A percentile compares a stretch with the other conserved stretches of the same genome.
phyloP scores from a whole-genome alignment of 1,284 basidiomycete genomes.

The Cryptococcus sp. region DNA sequence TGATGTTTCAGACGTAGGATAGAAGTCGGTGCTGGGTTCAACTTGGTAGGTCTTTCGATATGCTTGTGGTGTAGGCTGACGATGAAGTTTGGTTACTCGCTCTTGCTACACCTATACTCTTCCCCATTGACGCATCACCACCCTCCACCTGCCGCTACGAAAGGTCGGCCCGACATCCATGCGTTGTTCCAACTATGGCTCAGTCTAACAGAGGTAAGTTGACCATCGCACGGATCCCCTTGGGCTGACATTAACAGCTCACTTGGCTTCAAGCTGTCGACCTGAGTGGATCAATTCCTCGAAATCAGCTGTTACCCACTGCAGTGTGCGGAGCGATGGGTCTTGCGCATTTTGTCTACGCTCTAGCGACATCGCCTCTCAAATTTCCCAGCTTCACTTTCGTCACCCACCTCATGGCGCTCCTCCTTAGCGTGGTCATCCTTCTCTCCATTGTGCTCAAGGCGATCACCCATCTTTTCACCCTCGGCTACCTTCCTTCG shows the following conservation, averaged over 20 bases:
- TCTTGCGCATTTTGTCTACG: slow-evolving; percentile 39
- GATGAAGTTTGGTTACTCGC: slow-evolving; percentile 36
- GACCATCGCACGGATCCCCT: not conserved
- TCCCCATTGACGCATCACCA: slow-evolving; percentile 43
- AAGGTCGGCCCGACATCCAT: slow-evolving; percentile 40
- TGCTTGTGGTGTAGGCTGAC: too few species aligned
- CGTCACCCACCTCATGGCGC: slow-evolving; percentile 41
- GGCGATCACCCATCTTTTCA: slow-evolving; percentile 40
- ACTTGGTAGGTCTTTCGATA: slow-evolving; percentile 40
- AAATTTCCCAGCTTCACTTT: slow-evolving; percentile 45
- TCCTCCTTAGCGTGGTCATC: slow-evolving; percentile 39
- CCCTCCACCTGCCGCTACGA: slow-evolving; percentile 17
- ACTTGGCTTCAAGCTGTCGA: slow-evolving; percentile 43
- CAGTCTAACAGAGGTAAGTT: slow-evolving; percentile 37
- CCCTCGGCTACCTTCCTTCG: slow-evolving; percentile 42
- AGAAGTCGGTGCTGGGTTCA: slow-evolving; percentile 40
- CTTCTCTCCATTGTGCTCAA: slow-evolving; percentile 36
- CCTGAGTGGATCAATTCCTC: slow-evolving; percentile 22
- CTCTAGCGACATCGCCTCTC: slow-evolving; percentile 30
- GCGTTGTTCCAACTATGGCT: slow-evolving; percentile 44
- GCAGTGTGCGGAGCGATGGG: slow-evolving; percentile 40
- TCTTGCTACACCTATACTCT: slow-evolving; percentile 44
- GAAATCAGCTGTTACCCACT: slow-evolving; percentile 41
- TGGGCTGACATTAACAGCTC: slow-evolving; percentile 18
- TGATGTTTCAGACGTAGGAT: slow-evolving; percentile 12